phyloP scores from a whole-genome alignment of 257 asterid genomes.

The Prunella vulgaris region DNA sequence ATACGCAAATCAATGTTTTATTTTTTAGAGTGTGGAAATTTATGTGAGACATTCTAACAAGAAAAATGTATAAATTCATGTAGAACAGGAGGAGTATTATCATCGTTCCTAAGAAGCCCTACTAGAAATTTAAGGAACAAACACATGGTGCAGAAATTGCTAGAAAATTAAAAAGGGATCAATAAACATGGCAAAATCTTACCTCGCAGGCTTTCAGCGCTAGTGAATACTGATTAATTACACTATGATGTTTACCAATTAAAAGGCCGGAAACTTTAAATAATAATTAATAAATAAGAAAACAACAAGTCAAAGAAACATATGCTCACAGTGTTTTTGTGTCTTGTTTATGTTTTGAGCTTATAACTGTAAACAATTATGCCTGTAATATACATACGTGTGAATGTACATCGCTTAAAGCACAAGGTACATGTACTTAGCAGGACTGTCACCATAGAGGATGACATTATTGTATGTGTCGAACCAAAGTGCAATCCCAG shows the following conservation, averaged over 20 bases:
- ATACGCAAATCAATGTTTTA: no score
- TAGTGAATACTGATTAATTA: no score
- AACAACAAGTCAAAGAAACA: conserved; percentile 16
- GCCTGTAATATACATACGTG: conserved; percentile 4
- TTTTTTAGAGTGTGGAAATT: no score
- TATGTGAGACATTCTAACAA: no score
- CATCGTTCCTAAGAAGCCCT: no score
- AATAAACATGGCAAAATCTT: no score
- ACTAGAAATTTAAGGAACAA: no score
- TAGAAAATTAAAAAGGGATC: no score
- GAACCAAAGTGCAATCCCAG: neutral
- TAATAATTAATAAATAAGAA: neutral
- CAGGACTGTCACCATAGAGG: conserved; percentile 12
- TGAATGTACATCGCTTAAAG: conserved; percentile 20
- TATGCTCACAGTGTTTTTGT: conserved; percentile 23
- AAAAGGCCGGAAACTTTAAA: neutral
- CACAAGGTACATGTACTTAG: conserved; percentile 31
- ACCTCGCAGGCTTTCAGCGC: no score
- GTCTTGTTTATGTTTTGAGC: conserved; percentile 26
- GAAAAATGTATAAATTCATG: no score
- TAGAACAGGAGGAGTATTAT: no score
- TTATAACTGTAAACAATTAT: conserved; percentile 12
- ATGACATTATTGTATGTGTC: conserved; percentile 31
- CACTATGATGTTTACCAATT: neutral
- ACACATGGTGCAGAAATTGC: no score